Base-by-base conservation (phyloP, 2,329 filamentous ascomycete species). In the Colletotrichum echinochloae region DNA sequence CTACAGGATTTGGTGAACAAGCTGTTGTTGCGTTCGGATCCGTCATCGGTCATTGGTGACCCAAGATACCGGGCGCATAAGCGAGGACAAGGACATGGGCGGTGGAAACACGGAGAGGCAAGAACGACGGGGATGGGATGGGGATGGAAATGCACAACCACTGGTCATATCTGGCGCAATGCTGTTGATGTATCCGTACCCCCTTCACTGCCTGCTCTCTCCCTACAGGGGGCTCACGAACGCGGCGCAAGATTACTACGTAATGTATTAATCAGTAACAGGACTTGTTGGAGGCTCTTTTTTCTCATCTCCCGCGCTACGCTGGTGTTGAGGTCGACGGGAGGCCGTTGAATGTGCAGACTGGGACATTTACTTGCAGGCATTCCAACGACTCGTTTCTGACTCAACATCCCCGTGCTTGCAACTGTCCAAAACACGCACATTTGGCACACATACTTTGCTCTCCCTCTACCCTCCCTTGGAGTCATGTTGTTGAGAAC, bases 281-380 rank as follows among this genome's bases (percentile, higher is more conserved):
- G 18, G 16, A 18, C 37, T 57, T n/a, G 30, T 28, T 16, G 23
- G 5, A 49, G 12, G 39, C 37, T 14, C 28, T 20, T 28, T 20
- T 37, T 23, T 26, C 16, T 30, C 28, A 26, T 37, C 41, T 52
- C 7, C 9, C 49, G 33, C 46, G 26, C 63, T 65, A 59, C 44
- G 23, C 60, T 60, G 52, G 63, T 44, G 41, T 51, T 33, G 55
- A 65, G 46, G 44, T 44, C 26, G 33, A 33, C 28, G 26, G 33
- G n/a, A n/a, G 44, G 44, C 26, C 44, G 46, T 33, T 60, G 60
- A 55, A 65, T 30, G n/a, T 64, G 49, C 37, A 46, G 60, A 12
- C 23, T n/a, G 41, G 30, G 23, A 28, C 35, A n/a, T 5, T 26
- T 39, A n/a, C n/a, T n/a, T 11, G n/a, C n/a, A 56, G 33, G 26